Base-by-base conservation (phyloP, 768 basidiomycete genomes). In the Mycena epipterygia region DNA sequence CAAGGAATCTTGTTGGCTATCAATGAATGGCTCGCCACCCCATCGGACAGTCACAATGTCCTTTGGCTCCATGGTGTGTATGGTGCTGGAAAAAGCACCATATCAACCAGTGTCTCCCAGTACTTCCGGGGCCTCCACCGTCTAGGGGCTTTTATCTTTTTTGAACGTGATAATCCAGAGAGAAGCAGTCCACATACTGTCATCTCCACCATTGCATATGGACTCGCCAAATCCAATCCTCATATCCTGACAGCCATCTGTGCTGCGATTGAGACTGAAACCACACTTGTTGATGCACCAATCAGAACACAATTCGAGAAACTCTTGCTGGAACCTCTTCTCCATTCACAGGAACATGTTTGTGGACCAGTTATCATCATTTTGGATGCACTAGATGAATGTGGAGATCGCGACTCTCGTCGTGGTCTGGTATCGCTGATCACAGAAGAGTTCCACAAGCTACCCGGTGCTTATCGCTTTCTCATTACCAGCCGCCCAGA, bases 21-120 rank as follows among this genome's bases (percentile, higher is more conserved):
- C 48, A 58, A 41, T 14, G 52, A 67, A 6, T 73, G 75, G 71
- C 17, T 75, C 11, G 66, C 51, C 7, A 63, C 27, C n/a, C 58
- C 66, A 19, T 65, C 69, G 1, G 52, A 49, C 7, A 32, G 21
- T 3, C 51, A 42, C 37, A 66, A 74, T 27, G 71, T 76, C 11
- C 56, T 77, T 25, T 77, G 75, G 75, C 33, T 77, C 16, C 41
- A 58, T 55, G 76, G 76, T 49, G 62, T 72, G 14, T 73, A 70
- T 7, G 76, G 76, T 13, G 66, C 76, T 21, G 76, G 76, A 7
- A 77, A 77, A 30, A 72, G 70, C 57, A 63, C 76, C 0, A 57
- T 77, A 25, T 35, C 76, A 19, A 73, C 73, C 1, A 77, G 55
- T 8, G 58, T 77, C n/a, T 73, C 75, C 1, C 44, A 68, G 21